A percentile compares a stretch with the other conserved stretches of the same genome.
Evolutionary conservation across 768 basidiomycete species (phyloP).

Genomic region (Boletellus ananas): DNA sequence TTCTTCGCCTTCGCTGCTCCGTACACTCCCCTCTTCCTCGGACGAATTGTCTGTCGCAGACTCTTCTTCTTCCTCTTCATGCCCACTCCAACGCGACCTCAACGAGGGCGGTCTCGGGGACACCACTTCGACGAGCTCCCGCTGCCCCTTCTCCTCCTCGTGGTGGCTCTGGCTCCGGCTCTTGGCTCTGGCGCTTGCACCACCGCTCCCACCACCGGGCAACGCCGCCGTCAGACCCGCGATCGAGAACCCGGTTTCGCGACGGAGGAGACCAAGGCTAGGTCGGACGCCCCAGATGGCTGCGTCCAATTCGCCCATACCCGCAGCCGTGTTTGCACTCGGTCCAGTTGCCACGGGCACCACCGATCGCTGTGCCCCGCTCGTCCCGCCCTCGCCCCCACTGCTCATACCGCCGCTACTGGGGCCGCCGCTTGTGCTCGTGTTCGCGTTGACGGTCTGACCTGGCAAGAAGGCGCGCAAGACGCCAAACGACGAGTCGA

Average conservation of each 20-base stretch:
- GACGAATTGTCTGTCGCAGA: constrained; percentile 16
- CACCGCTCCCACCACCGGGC: constrained; percentile 28
- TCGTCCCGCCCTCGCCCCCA: not conserved
- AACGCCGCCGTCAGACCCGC: constrained; percentile 69
- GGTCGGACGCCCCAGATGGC: constrained; percentile 22
- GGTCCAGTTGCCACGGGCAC: too few relatives aligned
- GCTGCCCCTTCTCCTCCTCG: constrained; percentile 38
- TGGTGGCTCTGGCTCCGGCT: constrained; percentile 4
- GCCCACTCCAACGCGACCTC: constrained; percentile 21
- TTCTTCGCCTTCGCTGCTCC: constrained; percentile 21
- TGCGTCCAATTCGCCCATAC: too few relatives aligned
- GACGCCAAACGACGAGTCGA: constrained; percentile 88
- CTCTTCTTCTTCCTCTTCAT: constrained; percentile 4
- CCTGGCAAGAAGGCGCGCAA: constrained; percentile 71
- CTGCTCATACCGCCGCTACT: too few relatives aligned
- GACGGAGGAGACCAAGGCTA: constrained; percentile 64
- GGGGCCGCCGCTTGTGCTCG: too few relatives aligned
- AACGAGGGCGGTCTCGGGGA: constrained; percentile 45
- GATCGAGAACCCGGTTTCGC: constrained; percentile 81
- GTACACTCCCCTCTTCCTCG: not conserved
- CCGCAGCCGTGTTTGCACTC: too few relatives aligned
- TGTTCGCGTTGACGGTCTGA: constrained; percentile 8
- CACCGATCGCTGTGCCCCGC: not conserved
- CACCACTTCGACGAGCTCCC: constrained; percentile 52
- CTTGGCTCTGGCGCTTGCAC: not conserved